phyloP scores from a whole-genome alignment of 73 alveolate species.

The Urostyla sp. region DNA sequence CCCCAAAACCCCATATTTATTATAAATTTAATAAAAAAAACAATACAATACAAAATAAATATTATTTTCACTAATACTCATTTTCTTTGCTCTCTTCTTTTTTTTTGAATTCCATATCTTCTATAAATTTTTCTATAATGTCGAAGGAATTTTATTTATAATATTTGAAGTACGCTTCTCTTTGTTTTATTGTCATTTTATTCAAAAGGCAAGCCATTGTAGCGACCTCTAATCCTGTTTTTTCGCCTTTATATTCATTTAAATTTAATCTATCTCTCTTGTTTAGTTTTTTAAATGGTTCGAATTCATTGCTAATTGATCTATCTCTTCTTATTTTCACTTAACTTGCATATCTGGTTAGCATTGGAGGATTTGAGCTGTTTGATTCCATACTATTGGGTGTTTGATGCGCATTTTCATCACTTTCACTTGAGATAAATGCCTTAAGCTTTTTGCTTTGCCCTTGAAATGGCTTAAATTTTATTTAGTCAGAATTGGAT shows the following conservation, averaged over 20 bases:
- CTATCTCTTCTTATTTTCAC: not conserved
- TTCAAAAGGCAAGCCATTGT: conserved; percentile 41
- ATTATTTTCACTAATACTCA: not conserved
- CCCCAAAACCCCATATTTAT: no score
- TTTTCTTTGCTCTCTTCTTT: not conserved
- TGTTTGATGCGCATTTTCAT: no score
- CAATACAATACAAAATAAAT: not conserved
- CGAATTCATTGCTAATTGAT: not conserved
- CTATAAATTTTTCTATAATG: conserved; percentile 10
- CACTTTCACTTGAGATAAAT: no score
- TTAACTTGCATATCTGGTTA: not conserved
- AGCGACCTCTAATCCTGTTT: not conserved
- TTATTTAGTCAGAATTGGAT: conserved; percentile 25
- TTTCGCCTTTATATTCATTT: conserved; percentile 18
- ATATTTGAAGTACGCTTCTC: conserved; percentile 5
- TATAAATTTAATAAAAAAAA: not conserved
- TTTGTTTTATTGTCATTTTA: conserved; percentile 12
- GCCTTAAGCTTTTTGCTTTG: conserved; percentile 9
- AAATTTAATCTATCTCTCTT: not conserved
- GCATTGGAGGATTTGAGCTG: no score
- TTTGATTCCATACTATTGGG: no score
- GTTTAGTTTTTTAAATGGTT: not conserved
- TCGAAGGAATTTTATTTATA: not conserved
- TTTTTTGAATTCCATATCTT: conserved; percentile 18
- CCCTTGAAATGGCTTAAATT: not conserved